Conservation (phyloP, 75 land plant species). For the Pinus taeda region DNA sequence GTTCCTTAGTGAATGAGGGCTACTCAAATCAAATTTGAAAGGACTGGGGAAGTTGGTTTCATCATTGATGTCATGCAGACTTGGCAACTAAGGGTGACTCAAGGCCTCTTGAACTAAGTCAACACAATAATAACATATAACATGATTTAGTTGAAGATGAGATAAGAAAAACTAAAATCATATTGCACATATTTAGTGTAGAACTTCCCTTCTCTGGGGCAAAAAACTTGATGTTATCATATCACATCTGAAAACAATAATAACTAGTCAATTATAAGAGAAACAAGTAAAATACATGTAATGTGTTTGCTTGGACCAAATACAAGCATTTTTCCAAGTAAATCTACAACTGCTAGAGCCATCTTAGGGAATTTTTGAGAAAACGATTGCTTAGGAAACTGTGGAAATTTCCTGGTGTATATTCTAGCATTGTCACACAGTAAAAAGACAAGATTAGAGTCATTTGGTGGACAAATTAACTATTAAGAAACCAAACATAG, state of each 20-base stretch:
- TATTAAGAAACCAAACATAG: conserved; percentile 14
- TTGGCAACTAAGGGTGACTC: conserved; percentile 76
- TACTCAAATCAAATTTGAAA: conserved; percentile 88
- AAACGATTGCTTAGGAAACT: conserved; percentile 63
- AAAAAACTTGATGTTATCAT: conserved; percentile 51
- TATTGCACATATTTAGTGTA: not conserved
- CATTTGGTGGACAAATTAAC: conserved; percentile 93
- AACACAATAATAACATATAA: not conserved
- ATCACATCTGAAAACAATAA: not conserved
- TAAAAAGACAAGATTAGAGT: conserved; percentile 82
- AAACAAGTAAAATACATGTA: conserved; percentile 42
- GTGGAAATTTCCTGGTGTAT: conserved; percentile 78
- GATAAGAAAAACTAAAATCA: not conserved
- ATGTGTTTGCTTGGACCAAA: conserved; percentile 77
- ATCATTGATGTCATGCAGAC: conserved; percentile 84
- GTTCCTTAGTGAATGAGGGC: conserved; percentile 76
- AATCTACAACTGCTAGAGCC: conserved; percentile 64
- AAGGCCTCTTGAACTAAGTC: conserved; percentile 79
- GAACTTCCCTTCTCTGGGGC: conserved; percentile 41
- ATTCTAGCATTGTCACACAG: conserved; percentile 89
- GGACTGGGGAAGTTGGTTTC: conserved; percentile 74
- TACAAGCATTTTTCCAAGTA: conserved; percentile 86
- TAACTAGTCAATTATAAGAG: not conserved
- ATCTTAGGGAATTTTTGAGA: conserved; percentile 56
- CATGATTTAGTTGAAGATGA: no score